phyloP scores from a whole-genome alignment of 441 rosid species.

The Populus hybrid region DNA sequence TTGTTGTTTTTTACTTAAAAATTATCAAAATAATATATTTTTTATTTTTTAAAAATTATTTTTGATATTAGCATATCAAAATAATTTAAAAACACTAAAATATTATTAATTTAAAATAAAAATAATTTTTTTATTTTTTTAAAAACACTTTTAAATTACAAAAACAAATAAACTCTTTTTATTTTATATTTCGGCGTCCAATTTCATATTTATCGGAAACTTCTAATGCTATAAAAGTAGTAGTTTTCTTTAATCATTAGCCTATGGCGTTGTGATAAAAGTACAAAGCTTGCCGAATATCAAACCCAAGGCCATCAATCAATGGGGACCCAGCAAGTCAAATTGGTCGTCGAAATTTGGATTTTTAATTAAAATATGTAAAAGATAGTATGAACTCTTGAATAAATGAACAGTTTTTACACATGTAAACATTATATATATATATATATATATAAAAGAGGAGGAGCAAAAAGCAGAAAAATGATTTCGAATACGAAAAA shows the following conservation, averaged over 20 bases:
- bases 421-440: not conserved
- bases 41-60: no score
- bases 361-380: not conserved
- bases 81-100: no score
- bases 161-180: no score
- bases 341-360: not conserved
- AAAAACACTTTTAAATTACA: no score
- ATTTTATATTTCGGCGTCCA: no score
- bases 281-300: not conserved
- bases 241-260: not conserved
- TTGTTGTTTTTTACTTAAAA: no score
- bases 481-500: not conserved
- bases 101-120: no score
- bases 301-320: no score
- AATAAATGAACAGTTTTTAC: not conserved
- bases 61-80: no score
- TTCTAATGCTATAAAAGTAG: not conserved
- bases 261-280: not conserved
- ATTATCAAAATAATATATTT: no score
- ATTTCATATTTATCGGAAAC: not conserved
- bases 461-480: not conserved
- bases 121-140: no score
- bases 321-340: not conserved
- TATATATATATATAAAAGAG: no score
- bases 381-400: not conserved